phyloP scores from a whole-genome alignment of 371 early-diverging fungal genomes.

The Zychaea mexicana region DNA sequence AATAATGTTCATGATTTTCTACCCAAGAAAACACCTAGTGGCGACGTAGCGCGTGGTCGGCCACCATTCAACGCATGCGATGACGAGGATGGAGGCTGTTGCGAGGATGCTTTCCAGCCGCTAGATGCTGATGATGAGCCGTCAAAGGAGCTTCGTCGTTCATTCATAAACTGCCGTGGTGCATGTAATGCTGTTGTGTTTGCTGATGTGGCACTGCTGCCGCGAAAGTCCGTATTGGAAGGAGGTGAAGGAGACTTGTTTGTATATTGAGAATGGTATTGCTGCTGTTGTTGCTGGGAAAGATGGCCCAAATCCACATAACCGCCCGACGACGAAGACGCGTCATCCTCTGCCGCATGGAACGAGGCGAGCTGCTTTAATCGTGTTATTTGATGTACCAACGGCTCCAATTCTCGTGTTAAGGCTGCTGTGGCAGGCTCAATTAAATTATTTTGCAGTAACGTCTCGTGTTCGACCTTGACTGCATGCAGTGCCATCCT shows the following conservation, averaged over 20 bases:
- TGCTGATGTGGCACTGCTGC: not conserved
- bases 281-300: not conserved
- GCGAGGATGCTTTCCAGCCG: constrained; percentile 1
- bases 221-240: not conserved
- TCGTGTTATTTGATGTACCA: constrained; percentile 33
- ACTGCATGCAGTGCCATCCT: constrained; percentile 25
- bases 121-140: not conserved
- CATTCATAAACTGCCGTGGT: not conserved
- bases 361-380: constrained; percentile 25
- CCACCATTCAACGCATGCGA: not conserved
- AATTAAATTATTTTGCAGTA: constrained; percentile 19
- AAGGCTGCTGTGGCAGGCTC: constrained; percentile 14
- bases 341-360: constrained; percentile 5
- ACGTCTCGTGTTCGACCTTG: constrained; percentile 31
- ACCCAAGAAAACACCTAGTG: not conserved
- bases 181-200: not conserved
- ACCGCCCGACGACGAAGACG: constrained; percentile 7
- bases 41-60: not conserved
- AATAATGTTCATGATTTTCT: not conserved
- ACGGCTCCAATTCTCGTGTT: constrained; percentile 40
- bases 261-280: not conserved
- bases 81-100: not conserved
- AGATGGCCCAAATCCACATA: constrained; percentile 12
- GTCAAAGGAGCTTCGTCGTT: not conserved
- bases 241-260: not conserved